Evolutionary conservation across 305 asterid genomes (phyloP), one percentile per base, ranked within the genome.

Genomic region (Fraxinus dipetala): DNA sequence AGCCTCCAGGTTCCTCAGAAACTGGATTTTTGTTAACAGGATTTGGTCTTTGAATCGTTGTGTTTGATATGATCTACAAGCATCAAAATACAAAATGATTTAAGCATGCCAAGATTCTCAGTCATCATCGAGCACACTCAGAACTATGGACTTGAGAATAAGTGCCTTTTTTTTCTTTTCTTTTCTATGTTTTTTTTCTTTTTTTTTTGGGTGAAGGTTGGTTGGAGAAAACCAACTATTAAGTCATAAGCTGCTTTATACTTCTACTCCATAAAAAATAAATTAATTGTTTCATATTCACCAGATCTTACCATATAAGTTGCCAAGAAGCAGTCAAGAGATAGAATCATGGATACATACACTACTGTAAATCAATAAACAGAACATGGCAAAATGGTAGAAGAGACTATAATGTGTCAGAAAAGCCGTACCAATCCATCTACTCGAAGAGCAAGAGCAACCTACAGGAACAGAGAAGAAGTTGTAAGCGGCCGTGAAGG

Each of bases 381-480:
- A 8, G 7, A 13, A 38, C 48, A 67, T 28, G 20, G 4, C 30
- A 76, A 40, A 82, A 26, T 11, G 45, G 80, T 22, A 22, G 11
- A 40, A 65, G 28, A 26, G 1, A 56, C 2, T 14, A 38, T 16
- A 28, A 80, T 51, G 48, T 9, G 85, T 72, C 36, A 75, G 85
- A 83, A 72, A 81, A 80, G 78, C 84, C 91, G 30, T 92, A 96
- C 98, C 98, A 96, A 87, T 85, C 99, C 99, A 83, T 96, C 98
- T 35, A 94, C 90, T 24, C 95, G 98, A 72, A 96, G 97, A 80
- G 98, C 96, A 84, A 94, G 93, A 78, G 98, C 97, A 86, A 94
- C 99, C 99, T 96, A 86, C 87, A 91, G 40, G 78, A 20, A 67
- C 34, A 45, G 69, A 88, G 83, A 84, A 75, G 73, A n/a, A 54